Conservation (phyloP, 2,329 filamentous ascomycete genomes). For the Fusarium algeriense region DNA sequence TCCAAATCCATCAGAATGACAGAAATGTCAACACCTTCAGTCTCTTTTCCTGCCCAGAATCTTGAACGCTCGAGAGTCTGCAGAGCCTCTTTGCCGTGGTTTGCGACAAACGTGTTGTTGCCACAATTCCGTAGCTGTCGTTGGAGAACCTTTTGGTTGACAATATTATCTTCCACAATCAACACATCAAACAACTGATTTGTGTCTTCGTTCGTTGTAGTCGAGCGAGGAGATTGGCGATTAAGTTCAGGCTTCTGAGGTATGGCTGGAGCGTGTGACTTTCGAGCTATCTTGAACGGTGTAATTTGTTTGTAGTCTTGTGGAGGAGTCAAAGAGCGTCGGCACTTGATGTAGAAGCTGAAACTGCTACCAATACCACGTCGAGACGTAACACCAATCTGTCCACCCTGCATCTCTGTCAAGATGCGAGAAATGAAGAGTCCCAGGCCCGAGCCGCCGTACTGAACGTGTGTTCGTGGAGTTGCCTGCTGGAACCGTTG, state of each 20-base stretch:
- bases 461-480: constrained; percentile 77
- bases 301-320: constrained; percentile 54
- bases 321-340: constrained; percentile 62
- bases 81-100: constrained; percentile 73
- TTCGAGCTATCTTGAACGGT: constrained; percentile 53
- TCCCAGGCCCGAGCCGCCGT: constrained; percentile 77
- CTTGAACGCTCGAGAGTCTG: constrained; percentile 67
- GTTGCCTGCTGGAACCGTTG: constrained; percentile 77
- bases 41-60: constrained; percentile 65
- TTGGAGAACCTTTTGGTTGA: constrained; percentile 74
- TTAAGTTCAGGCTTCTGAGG: constrained; percentile 34
- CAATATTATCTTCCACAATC: constrained; percentile 76
- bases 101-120: constrained; percentile 71
- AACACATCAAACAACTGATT: constrained; percentile 65
- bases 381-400: constrained; percentile 78
- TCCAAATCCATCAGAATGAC: constrained; percentile 85
- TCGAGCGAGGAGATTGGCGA: constrained; percentile 29
- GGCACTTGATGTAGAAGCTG: constrained; percentile 80
- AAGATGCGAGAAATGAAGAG: constrained; percentile 82
- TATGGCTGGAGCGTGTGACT: constrained; percentile 39
- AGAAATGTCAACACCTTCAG: constrained; percentile 66
- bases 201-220: constrained; percentile 24
- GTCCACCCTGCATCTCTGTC: constrained; percentile 81
- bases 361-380: constrained; percentile 79
- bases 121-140: constrained; percentile 71